phyloP scores from a whole-genome alignment of 495 filamentous ascomycete species.

The Trichoderma gamsii region DNA sequence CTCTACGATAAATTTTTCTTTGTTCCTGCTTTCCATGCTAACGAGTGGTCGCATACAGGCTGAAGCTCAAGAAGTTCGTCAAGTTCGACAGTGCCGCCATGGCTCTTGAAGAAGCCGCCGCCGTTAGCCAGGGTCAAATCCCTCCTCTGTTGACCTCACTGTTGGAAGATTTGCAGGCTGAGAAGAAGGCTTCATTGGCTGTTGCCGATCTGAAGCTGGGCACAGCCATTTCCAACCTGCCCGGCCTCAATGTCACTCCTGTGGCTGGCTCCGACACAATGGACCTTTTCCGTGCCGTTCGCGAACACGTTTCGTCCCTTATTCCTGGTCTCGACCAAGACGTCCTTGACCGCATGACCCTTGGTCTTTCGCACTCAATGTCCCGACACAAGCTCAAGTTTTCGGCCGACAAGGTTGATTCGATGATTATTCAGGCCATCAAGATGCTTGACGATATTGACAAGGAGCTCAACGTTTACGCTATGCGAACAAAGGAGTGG shows the following conservation, averaged over 20 bases:
- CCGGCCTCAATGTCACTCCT: conserved; percentile 73
- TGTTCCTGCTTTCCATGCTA: conserved; percentile 16
- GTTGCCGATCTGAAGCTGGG: conserved; percentile 94
- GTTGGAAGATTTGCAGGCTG: conserved; percentile 87
- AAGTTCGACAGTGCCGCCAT: conserved; percentile 90
- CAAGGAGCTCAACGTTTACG: conserved; percentile 97
- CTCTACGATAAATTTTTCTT: conserved; percentile 5
- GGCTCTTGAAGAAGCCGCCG: conserved; percentile 81
- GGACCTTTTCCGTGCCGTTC: conserved; percentile 90
- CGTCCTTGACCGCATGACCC: conserved; percentile 84
- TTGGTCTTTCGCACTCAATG: conserved; percentile 93
- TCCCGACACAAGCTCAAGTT: conserved; percentile 99
- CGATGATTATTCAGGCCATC: conserved; percentile 98
- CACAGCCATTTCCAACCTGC: conserved; percentile 86
- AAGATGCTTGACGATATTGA: conserved; percentile 90
- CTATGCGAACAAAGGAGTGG: conserved; percentile 99
- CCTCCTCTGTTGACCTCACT: conserved; percentile 80
- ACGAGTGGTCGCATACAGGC: conserved; percentile 39
- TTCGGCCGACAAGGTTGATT: conserved; percentile 97
- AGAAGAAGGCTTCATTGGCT: conserved; percentile 93
- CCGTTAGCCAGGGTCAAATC: conserved; percentile 88
- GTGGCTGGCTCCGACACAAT: conserved; percentile 80
- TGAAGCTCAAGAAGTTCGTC: conserved; percentile 93
- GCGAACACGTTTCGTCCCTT: conserved; percentile 79
- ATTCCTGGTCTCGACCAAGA: conserved; percentile 82